Evolutionary conservation across 495 filamentous ascomycete genomes (phyloP), one percentile per base, ranked within the genome.

Genomic region (Thermochaetoides thermophila): DNA sequence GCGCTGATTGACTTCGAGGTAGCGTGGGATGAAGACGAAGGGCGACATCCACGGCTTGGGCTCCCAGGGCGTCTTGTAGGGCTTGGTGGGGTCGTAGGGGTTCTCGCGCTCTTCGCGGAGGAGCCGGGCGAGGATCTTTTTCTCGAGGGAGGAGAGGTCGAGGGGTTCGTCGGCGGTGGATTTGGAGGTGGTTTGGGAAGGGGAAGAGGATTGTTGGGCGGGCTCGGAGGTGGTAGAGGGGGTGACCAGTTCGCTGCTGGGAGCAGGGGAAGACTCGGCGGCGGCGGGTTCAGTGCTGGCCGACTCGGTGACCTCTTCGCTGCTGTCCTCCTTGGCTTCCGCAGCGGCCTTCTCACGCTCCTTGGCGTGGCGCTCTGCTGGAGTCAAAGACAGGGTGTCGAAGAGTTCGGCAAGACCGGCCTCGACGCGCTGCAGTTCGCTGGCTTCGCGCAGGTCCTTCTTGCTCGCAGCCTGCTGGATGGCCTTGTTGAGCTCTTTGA

Each of bases 1-100:
- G 46, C 81, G 84, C 51, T 87, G 86, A 64, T 95, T 94, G 48
- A 97, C 89, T 62, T 97, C 89, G 37, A 97, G 69, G 59, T 93
- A 97, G 37, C 81, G 67, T 14, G 89, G 89, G 38, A 97, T 84
- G 55, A 94, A 94, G 10, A 85, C 84, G 54, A 96, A 97, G 2
- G 84, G 73, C 13, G 68, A 62, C 80, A 97, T 86, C 62, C 71
- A 96, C 30, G 75, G 66, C 25, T 85, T 64, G n/a, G 89, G 89
- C 18, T 62, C 53, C 89, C 89, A 97, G 13, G 89, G 89, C 11
- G 87, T 93, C 12, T 67, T 64, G 57, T 97, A 97, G 10, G 89
- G 79, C 61, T 91, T 91, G 31, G 56, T 63, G 23, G 58, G 46
- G 56, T 94, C 84, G 35, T 73, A 55, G 1, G 81, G 76, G 60